These are phyloP conservation scores for Candolleomyces eurysporus DNA, from an alignment of 768 basidiomycete species.

Conservation along the genomic window DNA sequence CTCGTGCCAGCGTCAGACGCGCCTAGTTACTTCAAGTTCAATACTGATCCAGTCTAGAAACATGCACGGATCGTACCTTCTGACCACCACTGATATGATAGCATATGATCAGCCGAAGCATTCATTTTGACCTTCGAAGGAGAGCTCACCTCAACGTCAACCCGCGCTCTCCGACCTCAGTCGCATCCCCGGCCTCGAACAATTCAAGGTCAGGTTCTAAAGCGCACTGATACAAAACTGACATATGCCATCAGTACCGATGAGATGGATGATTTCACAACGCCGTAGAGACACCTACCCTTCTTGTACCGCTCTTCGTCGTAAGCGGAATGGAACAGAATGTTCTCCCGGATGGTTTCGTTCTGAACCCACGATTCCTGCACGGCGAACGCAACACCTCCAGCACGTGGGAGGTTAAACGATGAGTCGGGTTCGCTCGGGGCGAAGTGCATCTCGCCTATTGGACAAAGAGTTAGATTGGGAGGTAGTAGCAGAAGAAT, in stretches of 20 bases:
- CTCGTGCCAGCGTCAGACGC: slow-evolving; percentile 44
- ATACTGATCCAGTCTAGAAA: neutral
- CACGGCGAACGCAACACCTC: slow-evolving; percentile 75
- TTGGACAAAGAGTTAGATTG: neutral
- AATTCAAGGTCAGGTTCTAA: slow-evolving; percentile 70
- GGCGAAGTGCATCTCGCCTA: slow-evolving; percentile 67
- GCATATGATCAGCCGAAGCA: neutral
- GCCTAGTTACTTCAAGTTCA: slow-evolving; percentile 7
- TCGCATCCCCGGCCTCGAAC: slow-evolving; percentile 64
- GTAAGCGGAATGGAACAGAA: slow-evolving; percentile 75
- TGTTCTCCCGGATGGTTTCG: slow-evolving; percentile 78
- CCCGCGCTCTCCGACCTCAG: slow-evolving; percentile 74
- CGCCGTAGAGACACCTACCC: slow-evolving; percentile 14
- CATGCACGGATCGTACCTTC: slow-evolving; percentile 17
- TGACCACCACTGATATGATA: slow-evolving; percentile 39
- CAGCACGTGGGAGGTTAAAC: slow-evolving; percentile 65
- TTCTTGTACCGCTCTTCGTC: slow-evolving; percentile 78
- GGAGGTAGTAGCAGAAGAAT: neutral
- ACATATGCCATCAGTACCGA: neutral
- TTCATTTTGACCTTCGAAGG: neutral
- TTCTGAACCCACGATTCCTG: slow-evolving; percentile 89
- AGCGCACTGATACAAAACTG: slow-evolving; percentile 71
- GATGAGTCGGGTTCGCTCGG: slow-evolving; percentile 52
- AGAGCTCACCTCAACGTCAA: slow-evolving; percentile 42
- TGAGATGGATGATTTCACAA: too few relatives aligned